Conservation (phyloP, 2,329 filamentous ascomycete species). For the Fusarium sp. region DNA sequence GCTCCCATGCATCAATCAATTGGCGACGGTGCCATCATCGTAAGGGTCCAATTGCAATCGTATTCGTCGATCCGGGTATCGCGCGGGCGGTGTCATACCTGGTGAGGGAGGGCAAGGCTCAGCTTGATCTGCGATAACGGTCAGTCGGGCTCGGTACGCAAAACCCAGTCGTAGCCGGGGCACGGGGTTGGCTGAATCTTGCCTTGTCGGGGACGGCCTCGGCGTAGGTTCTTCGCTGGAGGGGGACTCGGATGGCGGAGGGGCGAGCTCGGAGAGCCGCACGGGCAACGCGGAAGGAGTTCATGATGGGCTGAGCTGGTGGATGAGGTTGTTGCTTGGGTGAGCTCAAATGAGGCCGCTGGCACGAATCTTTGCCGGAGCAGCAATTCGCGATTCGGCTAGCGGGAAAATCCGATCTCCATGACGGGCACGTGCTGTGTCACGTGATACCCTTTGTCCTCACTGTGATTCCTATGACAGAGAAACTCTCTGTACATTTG, state of each 20-base stretch:
- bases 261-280: conserved; percentile 86
- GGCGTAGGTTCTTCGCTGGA: conserved; percentile 91
- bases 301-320: conserved; percentile 75
- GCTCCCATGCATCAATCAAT: conserved; percentile 47
- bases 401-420: conserved; percentile 52
- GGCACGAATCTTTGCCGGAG: conserved; percentile 59
- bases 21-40: conserved; percentile 34
- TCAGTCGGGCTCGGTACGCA: conserved; percentile 38
- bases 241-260: conserved; percentile 75
- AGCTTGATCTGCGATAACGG: conserved; percentile 79
- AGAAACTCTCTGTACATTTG: not conserved
- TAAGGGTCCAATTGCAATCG: conserved; percentile 43
- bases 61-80: conserved; percentile 30
- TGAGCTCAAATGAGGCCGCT: conserved; percentile 54
- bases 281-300: conserved; percentile 91
- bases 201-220: conserved; percentile 87
- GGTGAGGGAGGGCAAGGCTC: conserved; percentile 95
- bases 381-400: conserved; percentile 53
- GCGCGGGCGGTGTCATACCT: conserved; percentile 72
- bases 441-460: conserved; percentile 42
- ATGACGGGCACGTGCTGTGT: conserved; percentile 41
- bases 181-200: conserved; percentile 43
- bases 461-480: not conserved
- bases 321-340: conserved; percentile 60
- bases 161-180: conserved; percentile 33